Base-by-base conservation (phyloP, 2,329 filamentous ascomycete genomes). In the Colletotrichum falcatum region DNA sequence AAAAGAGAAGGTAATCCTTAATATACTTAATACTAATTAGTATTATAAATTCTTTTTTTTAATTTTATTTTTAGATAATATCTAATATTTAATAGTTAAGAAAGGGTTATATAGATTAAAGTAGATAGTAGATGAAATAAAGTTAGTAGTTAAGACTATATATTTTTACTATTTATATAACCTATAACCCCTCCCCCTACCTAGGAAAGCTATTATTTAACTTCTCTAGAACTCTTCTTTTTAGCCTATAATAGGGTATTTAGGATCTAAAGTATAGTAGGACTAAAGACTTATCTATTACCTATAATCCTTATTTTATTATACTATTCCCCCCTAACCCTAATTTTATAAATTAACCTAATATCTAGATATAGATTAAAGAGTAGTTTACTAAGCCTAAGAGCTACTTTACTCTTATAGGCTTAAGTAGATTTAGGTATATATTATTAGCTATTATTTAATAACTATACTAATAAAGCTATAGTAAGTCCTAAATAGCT, bases 401-500 rank as follows among this genome's bases (percentile, higher is more conserved):
- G 16, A 58, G 23, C 0, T 59, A 72, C 37, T 55, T 73, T 11
- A 63, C 66, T 23, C 46, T 74, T 2, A 59, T 71, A 3, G 73
- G 72, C 26, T 26, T 74, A 0, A 72, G 73, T 5, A 67, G 72
- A 5, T 70, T 73, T 46, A 70, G 72, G 73, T 74, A 73, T 16
- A 35, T 53, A 16, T 0, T 14, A 18, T 6, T 18, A 0, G 1
- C 35, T 54, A 2, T n/a, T 8, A 6, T 42, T 49, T 35, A 1
- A 35, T n/a, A 26, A 9, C 44, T 39, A 23, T 5, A 55, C 39
- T 73, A 33, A 73, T 49, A 51, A 28, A 30, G 59, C 20, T 2
- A 23, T 8, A 74, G 74, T 14, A 75, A 75, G 61, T 72, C 73
- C 12, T 67, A 75, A 48, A 35, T 74, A 23, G 74, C 73, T 8